These are phyloP conservation scores for Alternaria burnsii DNA, from an alignment of 2,329 filamentous ascomycete genomes.

Conservation along the genomic window DNA sequence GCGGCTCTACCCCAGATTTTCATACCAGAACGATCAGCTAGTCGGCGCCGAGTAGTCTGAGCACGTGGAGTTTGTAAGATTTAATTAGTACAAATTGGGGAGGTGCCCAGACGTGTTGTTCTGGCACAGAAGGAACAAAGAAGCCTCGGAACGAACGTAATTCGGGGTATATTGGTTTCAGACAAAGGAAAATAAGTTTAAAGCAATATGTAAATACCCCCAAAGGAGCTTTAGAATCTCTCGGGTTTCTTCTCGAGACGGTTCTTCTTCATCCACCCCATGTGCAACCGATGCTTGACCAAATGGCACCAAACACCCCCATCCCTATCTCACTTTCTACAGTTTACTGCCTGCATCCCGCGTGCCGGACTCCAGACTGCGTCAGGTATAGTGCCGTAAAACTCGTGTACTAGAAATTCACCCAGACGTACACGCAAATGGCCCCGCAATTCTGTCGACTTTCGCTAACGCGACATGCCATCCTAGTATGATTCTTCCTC, in stretches of 20 bases:
- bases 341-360: constrained; percentile 23
- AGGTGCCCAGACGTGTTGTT: neutral
- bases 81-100: neutral
- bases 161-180: constrained; percentile 12
- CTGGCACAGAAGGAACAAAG: neutral
- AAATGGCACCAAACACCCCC: constrained; percentile 5
- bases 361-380: constrained; percentile 23
- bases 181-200: constrained; percentile 44
- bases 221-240: constrained; percentile 1
- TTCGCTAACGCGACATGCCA: constrained; percentile 5
- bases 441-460: constrained; percentile 25
- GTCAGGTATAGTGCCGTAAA: constrained; percentile 31
- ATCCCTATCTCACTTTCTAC: neutral
- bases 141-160: constrained; percentile 2
- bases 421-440: constrained; percentile 26
- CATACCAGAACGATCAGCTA: constrained; percentile 4
- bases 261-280: constrained; percentile 8
- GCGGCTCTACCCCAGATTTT: constrained; percentile 27
- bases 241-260: neutral
- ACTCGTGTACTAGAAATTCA: constrained; percentile 30
- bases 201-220: constrained; percentile 33
- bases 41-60: neutral
- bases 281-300: constrained; percentile 12
- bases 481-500: constrained; percentile 67
- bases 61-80: neutral